Base-by-base conservation (phyloP, 1,284 basidiomycete genomes). In the Leccinum griseonigrum region DNA sequence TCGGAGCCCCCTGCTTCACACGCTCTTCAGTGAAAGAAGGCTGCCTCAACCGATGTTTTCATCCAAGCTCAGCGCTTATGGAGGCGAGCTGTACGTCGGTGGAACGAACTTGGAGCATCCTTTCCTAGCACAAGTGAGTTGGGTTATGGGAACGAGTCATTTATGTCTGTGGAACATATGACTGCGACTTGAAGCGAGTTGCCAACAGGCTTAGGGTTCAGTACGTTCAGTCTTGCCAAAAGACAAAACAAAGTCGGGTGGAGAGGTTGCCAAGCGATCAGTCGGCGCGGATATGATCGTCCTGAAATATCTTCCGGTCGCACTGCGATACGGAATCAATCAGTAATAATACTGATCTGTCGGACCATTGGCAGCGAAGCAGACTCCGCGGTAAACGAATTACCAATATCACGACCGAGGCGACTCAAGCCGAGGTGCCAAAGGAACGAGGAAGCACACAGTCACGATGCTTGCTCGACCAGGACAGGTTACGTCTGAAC, bases 401-500 rank as follows among this genome's bases (percentile, higher is more conserved):
- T 46, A 34, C 36, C 14, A 1, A 68, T 67, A 14, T 28, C 22
- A 4, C 71, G 68, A 3, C 68, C 53, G 2, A 56, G 53, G 3
- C 72, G 59, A 22, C 34, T 56, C 10, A 14, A 56, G 5, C 5
- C 50, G 2, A 72, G 66, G 69, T 70, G 8, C 11, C 8, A 55
- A 59, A 38, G 1, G 10, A 16, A 18, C 64, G 4, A 68, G 34
- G 14, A 46, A n/a, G 16, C 10, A 40, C 22, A 22, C 22, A 22
- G 22, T 22, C 22, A 22, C 22, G 9, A 16, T 40, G 38, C 16
- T 3, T 8, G 8, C 38, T 54, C 58, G 54, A 28, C 70, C 13
- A 50, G 74, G 58, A 71, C 1, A 38, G 5, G 72, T 71, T 48
- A 69, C 69, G 3, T 71, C 70, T 57, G 70, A 74, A 11, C 52